A percentile compares a stretch with the other conserved stretches of the same genome.
phyloP scores from a whole-genome alignment of 345 rosid species.

The Aquilaria sinensis region DNA sequence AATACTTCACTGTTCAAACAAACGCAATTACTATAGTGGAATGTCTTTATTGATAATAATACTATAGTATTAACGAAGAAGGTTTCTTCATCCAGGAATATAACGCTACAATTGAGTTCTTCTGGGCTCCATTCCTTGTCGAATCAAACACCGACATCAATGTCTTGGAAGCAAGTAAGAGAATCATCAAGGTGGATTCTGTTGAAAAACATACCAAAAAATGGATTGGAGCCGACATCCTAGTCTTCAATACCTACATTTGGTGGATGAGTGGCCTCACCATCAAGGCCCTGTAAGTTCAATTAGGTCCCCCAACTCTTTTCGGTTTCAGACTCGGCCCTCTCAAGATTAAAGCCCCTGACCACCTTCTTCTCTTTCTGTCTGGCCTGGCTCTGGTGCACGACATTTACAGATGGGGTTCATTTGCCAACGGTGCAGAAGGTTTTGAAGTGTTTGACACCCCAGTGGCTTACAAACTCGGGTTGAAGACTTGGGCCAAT shows the following conservation, averaged over 20 bases:
- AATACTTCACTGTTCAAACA: not conserved
- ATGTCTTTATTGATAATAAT: not conserved
- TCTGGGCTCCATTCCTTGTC: slow-evolving; percentile 88
- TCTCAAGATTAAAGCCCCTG: too few species aligned
- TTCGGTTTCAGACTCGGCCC: too few species aligned
- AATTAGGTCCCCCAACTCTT: not conserved
- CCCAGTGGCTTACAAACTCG: slow-evolving; percentile 57
- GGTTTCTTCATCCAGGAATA: slow-evolving; percentile 39
- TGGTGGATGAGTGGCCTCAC: slow-evolving; percentile 92
- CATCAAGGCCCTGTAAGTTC: slow-evolving; percentile 62
- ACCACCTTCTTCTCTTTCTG: too few species aligned
- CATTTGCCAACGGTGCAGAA: slow-evolving; percentile 69
- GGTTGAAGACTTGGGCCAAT: slow-evolving; percentile 83
- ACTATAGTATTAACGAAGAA: too few species aligned
- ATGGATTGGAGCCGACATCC: slow-evolving; percentile 77
- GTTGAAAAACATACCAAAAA: slow-evolving; percentile 50
- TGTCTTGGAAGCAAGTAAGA: slow-evolving; percentile 57
- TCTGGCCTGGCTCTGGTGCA: not conserved
- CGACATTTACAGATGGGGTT: slow-evolving; percentile 55
- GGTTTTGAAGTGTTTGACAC: slow-evolving; percentile 66
- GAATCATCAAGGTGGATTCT: slow-evolving; percentile 83
- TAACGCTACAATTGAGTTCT: slow-evolving; percentile 75
- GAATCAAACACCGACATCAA: slow-evolving; percentile 78
- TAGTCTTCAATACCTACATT: slow-evolving; percentile 82
- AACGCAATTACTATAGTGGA: not conserved